Evolutionary conservation across 2,329 filamentous ascomycete genomes (phyloP).

Genomic region (Botrytis medusae): DNA sequence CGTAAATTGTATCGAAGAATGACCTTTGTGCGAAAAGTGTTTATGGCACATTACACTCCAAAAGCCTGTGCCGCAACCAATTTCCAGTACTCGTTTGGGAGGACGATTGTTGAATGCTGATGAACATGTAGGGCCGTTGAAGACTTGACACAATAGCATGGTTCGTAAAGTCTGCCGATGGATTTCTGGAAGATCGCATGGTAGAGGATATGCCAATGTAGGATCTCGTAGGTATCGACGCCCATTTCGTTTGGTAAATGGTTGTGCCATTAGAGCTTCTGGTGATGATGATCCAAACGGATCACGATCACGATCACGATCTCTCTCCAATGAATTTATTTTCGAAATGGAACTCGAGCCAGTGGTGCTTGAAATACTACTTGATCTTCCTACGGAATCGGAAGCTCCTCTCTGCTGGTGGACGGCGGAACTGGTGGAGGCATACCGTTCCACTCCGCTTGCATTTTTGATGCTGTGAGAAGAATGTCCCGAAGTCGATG

Average conservation of each 20-base stretch:
- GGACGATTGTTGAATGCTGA: conserved; percentile 64
- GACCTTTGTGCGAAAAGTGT: conserved; percentile 68
- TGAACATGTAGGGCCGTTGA: conserved; percentile 76
- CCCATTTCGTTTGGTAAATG: conserved; percentile 72
- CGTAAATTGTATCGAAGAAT: conserved; percentile 71
- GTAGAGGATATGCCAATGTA: conserved; percentile 75
- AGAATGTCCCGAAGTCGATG: conserved; percentile 31
- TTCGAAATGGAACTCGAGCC: conserved; percentile 36
- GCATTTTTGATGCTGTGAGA: conserved; percentile 34
- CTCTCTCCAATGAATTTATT: conserved; percentile 30
- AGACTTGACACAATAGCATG: conserved; percentile 75
- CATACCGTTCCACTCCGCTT: conserved; percentile 31
- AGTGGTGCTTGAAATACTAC: conserved; percentile 37
- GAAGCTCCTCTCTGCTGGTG: conserved; percentile 24
- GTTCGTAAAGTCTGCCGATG: conserved; percentile 86
- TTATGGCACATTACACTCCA: conserved; percentile 90
- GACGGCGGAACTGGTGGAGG: conserved; percentile 25
- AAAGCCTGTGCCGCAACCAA: conserved; percentile 84
- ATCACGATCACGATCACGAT: conserved; percentile 27
- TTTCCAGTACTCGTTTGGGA: conserved; percentile 76
- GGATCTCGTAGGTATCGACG: conserved; percentile 79
- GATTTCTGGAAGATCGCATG: conserved; percentile 81
- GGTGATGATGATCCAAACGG: conserved; percentile 24
- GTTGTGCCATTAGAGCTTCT: conserved; percentile 42
- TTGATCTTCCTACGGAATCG: conserved; percentile 32